Evolutionary conservation across 116 monocot species (phyloP), one percentile per base, ranked within the genome.

Genomic region (Zostera marina): DNA sequence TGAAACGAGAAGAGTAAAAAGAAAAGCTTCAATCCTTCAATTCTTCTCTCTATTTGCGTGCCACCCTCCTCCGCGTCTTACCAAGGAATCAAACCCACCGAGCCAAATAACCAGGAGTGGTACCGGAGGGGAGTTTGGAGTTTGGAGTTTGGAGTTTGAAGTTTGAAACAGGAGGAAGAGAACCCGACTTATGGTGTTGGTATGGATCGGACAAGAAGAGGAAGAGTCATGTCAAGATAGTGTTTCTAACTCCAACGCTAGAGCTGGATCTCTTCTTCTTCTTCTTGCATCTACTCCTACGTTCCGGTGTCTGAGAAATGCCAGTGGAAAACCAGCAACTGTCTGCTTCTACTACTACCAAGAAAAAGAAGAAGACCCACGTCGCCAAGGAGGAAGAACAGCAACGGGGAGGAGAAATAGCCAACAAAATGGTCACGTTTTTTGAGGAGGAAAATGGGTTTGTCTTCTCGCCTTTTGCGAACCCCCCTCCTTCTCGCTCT

Each of bases 371-470:
- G 56, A 56, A 56, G 41, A 56, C 41, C 41, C 26, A 56, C 56
- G 17, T 13, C n/a, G 13, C 56, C 56, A 40, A 56, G 7, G 56
- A 56, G 39, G 56, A 56, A 15, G 26, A 39, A 1, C 41, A 56
- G 20, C 49, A 49, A 13, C 20, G 21, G 9, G 51, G 8, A 40
- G 11, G 40, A 56, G 56, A 5, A 40, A 15, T 7, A 16, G 24
- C 8, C 52, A 48, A 20, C 59, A 59, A 59, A 41, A 59, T 59
- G 59, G 59, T 59, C 5, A 22, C 44, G 12, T 59, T 59, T 22
- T 21, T 44, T 9, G 59, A 59, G 20, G 43, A 43, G 7, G 59
- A 59, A 42, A 44, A 59, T 43, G 59, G 44, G 22, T 44, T 7
- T 44, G 44, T 12, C 1, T 20, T 59, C 21, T 44, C 44, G 43